These are phyloP conservation scores for Hypholoma fasciculare DNA, from an alignment of 768 basidiomycete genomes.

Conservation along the genomic window DNA sequence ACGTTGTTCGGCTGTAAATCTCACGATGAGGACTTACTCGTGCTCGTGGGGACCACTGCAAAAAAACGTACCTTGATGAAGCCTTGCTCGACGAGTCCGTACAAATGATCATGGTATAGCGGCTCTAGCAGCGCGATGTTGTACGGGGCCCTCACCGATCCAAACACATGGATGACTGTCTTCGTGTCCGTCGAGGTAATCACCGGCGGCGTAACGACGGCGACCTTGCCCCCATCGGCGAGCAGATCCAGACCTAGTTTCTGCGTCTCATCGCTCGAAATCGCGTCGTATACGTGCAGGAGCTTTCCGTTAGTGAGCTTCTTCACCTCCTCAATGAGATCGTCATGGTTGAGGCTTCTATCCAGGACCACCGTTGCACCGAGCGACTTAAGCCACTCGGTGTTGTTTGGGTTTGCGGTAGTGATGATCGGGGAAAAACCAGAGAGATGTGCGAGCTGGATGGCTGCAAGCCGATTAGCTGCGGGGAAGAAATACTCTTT, in stretches of 20 bases:
- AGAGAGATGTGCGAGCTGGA: conserved; percentile 38
- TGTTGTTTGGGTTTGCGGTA: conserved; percentile 31
- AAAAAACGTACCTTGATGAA: not conserved
- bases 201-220: conserved; percentile 29
- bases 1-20: conserved; percentile 32
- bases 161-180: conserved; percentile 6
- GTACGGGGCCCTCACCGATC: not conserved
- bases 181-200: conserved; percentile 19
- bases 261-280: conserved; percentile 22
- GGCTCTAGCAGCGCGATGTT: conserved; percentile 13
- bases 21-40: not conserved
- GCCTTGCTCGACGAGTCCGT: conserved; percentile 16
- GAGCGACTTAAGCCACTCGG: conserved; percentile 30
- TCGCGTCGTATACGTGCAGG: conserved; percentile 25
- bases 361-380: conserved; percentile 43
- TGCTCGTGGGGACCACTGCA: not conserved
- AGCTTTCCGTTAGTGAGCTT: conserved; percentile 19
- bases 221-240: conserved; percentile 34
- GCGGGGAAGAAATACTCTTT: not conserved
- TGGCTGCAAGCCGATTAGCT: conserved; percentile 7
- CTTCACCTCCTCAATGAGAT: conserved; percentile 18
- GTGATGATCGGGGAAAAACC: conserved; percentile 43
- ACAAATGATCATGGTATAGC: conserved; percentile 16
- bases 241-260: conserved; percentile 22
- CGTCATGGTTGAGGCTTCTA: conserved; percentile 15